A percentile compares a stretch with the other conserved stretches of the same genome.
Conservation (phyloP, 352 stramenopile species). For the Phytophthora europaea region DNA sequence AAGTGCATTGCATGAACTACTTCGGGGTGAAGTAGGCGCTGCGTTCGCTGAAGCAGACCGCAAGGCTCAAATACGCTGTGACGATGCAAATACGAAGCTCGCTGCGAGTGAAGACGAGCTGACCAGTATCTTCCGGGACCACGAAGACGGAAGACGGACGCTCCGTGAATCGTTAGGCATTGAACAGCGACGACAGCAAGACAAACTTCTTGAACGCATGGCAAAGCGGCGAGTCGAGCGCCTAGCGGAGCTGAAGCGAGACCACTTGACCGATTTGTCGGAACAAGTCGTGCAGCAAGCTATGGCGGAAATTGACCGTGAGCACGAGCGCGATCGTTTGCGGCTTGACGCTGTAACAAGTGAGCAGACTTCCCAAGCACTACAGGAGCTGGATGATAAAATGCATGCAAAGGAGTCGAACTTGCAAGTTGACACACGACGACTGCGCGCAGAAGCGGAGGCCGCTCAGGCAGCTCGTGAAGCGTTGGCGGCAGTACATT, state of each 20-base stretch:
- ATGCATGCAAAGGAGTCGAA: slow-evolving; percentile 14
- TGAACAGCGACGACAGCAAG: slow-evolving; percentile 46
- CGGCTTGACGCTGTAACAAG: slow-evolving; percentile 31
- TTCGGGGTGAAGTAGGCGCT: slow-evolving; percentile 17
- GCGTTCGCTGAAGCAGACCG: slow-evolving; percentile 30
- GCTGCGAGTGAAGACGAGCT: slow-evolving; percentile 26
- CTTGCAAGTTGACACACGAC: slow-evolving; percentile 26
- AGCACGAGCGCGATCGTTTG: slow-evolving; percentile 34
- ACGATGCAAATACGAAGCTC: slow-evolving; percentile 19
- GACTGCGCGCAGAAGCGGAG: slow-evolving; percentile 25
- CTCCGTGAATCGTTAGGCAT: slow-evolving; percentile 32
- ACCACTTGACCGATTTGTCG: slow-evolving; percentile 5
- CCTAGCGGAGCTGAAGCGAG: slow-evolving; percentile 24
- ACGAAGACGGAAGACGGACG: slow-evolving; percentile 29
- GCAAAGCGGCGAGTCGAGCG: slow-evolving; percentile 26
- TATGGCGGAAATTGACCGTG: slow-evolving; percentile 18
- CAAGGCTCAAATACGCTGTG: slow-evolving; percentile 22
- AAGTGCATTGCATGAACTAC: slow-evolving; percentile 13
- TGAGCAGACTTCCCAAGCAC: slow-evolving; percentile 31
- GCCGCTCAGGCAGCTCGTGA: slow-evolving; percentile 37
- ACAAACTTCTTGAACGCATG: slow-evolving; percentile 46
- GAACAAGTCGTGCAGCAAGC: slow-evolving; percentile 18
- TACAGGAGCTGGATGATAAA: slow-evolving; percentile 34
- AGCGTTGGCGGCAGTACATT: slow-evolving; percentile 35
- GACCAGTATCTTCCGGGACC: slow-evolving; percentile 27